Evolutionary conservation across 306 rosid species (phyloP).

Genomic region (Argentina anserina): DNA sequence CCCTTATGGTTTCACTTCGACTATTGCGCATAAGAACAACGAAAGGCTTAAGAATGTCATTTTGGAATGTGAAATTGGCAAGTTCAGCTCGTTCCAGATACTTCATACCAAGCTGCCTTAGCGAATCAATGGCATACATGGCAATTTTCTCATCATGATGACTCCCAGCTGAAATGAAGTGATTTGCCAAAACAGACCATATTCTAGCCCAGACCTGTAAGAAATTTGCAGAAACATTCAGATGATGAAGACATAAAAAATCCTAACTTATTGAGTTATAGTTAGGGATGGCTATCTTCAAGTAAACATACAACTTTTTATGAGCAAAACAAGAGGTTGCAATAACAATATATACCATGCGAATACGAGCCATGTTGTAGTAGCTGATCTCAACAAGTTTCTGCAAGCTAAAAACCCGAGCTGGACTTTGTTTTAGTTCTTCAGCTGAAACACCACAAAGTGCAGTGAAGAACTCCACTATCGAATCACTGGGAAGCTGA

Average conservation of each 20-base stretch:
- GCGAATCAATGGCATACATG: conserved; percentile 96
- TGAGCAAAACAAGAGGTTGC: conserved; percentile 21
- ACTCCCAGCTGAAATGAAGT: conserved; percentile 96
- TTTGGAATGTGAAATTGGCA: conserved; percentile 95
- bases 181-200: conserved; percentile 95
- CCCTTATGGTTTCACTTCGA: conserved; percentile 83
- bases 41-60: conserved; percentile 97
- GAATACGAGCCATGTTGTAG: conserved; percentile 97
- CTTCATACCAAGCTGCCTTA: conserved; percentile 96
- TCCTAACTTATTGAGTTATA: not conserved
- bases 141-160: conserved; percentile 95
- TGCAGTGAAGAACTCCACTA: conserved; percentile 95
- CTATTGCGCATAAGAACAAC: conserved; percentile 99
- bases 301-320: not conserved
- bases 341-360: conserved; percentile 61
- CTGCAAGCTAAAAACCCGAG: conserved; percentile 99
- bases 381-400: conserved; percentile 99
- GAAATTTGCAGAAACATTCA: conserved; percentile 24
- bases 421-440: conserved; percentile 91
- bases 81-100: conserved; percentile 96
- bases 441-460: conserved; percentile 98
- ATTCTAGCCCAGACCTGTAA: conserved; percentile 99
- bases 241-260: not conserved
- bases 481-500: conserved; percentile 89
- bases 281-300: not conserved